Evolutionary conservation across 495 filamentous ascomycete genomes (phyloP), one percentile per base, ranked within the genome.

Genomic region (Aspergillus saccharolyticus): DNA sequence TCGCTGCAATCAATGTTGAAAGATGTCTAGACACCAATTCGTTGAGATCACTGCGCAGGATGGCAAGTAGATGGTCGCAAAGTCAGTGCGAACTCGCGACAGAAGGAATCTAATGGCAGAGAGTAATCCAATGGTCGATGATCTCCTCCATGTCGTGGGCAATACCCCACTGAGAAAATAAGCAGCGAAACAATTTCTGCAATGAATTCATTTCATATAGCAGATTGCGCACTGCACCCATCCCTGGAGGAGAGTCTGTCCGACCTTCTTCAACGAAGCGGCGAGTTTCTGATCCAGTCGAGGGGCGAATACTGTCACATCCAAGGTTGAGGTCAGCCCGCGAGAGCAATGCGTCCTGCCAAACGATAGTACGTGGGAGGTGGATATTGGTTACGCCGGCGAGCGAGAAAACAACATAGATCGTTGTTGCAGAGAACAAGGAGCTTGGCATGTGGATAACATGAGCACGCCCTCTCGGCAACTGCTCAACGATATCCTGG

Each of bases 171-270:
- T 80, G 77, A 3, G 71, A 73, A 17, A 65, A 70, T 4, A 80
- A 60, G 53, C 77, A 78, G 17, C 75, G 68, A 54, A 80, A 78
- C 4, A 80, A 63, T 58, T 78, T 80, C 59, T 78, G 77, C 65
- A 78, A 76, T 16, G 74, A 77, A 53, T 78, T 78, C 54, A 80
- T 63, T 54, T 80, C 77, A 62, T 80, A 80, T 14, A 78, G 57
- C 21, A 80, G 58, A 60, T 78, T 78, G 33, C 72, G 66, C 12
- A 61, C 63, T 1, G 62, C 63, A 0, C 66, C 70, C 24, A 68
- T 56, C 4, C 58, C 56, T 6, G 63, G 54, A 0, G 62, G 57
- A 3, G 66, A 57, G 8, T 64, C 52, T 0, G 61, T 64, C 39
- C 58, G 62, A 0, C 65, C 66, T 5, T 63, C 67, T 17, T 70